These are phyloP conservation scores for Fusarium pilosicola DNA, from an alignment of 2,329 filamentous ascomycete genomes.

Conservation along the genomic window DNA sequence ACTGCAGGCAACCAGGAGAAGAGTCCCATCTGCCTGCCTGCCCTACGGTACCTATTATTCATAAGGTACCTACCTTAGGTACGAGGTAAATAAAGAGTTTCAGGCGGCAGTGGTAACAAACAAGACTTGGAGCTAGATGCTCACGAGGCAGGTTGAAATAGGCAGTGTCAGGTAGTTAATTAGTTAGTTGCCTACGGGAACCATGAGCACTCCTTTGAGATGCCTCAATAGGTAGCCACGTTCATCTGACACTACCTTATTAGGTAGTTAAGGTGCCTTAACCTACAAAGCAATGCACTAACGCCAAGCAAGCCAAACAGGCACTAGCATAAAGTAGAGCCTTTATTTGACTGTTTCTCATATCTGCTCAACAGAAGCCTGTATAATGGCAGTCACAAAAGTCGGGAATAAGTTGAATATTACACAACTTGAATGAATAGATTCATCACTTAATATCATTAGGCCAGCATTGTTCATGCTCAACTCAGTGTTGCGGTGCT, in stretches of 20 bases:
- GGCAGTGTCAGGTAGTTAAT: too few relatives aligned
- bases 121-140: not conserved
- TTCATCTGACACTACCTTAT: not conserved
- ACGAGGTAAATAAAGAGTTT: not conserved
- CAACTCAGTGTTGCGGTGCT: not conserved
- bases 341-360: not conserved
- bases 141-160: not conserved
- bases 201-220: not conserved
- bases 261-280: too few relatives aligned
- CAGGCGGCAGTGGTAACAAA: not conserved
- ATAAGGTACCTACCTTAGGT: not conserved
- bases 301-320: not conserved
- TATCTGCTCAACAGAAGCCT: not conserved
- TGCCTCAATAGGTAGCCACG: not conserved
- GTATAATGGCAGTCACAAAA: not conserved
- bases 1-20: not conserved
- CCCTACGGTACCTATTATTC: not conserved
- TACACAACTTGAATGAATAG: not conserved
- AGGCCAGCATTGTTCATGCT: not conserved
- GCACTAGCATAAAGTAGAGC: not conserved
- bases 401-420: too few relatives aligned
- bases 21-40: not conserved
- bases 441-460: not conserved
- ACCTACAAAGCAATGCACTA: not conserved
- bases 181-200: not conserved